Evolutionary conservation across 2,329 filamentous ascomycete species (phyloP).

Genomic region (Sporothrix luriei): DNA sequence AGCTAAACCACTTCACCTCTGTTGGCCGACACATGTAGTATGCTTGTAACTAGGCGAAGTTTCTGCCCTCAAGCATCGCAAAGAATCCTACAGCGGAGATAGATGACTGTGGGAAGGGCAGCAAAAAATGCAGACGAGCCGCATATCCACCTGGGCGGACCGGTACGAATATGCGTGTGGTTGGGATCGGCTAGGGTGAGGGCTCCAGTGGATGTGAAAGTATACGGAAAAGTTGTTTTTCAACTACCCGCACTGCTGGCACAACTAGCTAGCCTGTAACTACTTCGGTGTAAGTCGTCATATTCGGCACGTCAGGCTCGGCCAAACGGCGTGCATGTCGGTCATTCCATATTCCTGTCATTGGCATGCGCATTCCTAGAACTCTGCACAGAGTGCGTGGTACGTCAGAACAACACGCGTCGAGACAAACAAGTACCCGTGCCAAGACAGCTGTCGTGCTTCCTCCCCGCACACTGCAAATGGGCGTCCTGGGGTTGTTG

Average conservation of each 20-base stretch:
- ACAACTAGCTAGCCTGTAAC: background rate
- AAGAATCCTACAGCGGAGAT: too few species aligned
- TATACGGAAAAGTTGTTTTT: too few species aligned
- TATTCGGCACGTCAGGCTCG: background rate
- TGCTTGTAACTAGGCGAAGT: too few species aligned
- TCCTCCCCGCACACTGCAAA: conserved; percentile 2
- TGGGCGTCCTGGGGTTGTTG: background rate
- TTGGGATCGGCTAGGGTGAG: background rate
- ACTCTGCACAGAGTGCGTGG: background rate
- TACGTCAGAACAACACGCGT: too few species aligned
- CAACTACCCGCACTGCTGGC: background rate
- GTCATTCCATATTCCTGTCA: background rate
- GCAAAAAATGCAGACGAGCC: background rate
- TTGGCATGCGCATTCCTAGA: background rate
- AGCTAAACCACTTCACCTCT: too few species aligned
- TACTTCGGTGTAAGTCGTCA: background rate
- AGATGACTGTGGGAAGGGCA: background rate
- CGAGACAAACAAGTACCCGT: background rate
- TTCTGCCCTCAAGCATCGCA: too few species aligned
- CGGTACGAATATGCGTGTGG: background rate
- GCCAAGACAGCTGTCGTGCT: background rate
- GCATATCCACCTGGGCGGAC: background rate
- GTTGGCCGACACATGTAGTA: too few species aligned
- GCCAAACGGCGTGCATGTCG: background rate
- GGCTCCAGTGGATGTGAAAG: background rate